These are phyloP conservation scores for Lavandula angustifolia DNA, from an alignment of 257 asterid genomes.

Conservation along the genomic window DNA sequence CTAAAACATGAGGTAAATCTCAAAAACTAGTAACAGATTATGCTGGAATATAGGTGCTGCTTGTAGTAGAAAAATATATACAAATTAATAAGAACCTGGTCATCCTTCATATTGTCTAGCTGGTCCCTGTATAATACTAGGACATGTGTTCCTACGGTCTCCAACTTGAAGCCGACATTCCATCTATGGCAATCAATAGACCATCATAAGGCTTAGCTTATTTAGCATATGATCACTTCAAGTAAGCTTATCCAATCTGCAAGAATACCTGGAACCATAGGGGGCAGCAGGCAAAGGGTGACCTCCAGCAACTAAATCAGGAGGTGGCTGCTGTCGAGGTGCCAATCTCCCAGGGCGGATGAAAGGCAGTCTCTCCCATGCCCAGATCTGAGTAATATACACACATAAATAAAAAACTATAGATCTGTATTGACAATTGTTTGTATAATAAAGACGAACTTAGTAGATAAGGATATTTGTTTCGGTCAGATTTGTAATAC, in stretches of 20 bases:
- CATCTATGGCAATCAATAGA: slow-evolving; percentile 46
- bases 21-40: slow-evolving; percentile 24
- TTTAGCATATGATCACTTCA: slow-evolving; percentile 1
- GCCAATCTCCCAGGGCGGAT: slow-evolving; percentile 76
- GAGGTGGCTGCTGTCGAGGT: slow-evolving; percentile 60
- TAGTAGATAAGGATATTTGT: slow-evolving; percentile 1
- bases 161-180: slow-evolving; percentile 87
- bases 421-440: slow-evolving; percentile 12
- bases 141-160: slow-evolving; percentile 67
- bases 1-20: slow-evolving; percentile 39
- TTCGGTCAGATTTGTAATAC: slow-evolving; percentile 36
- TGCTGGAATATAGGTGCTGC: neutral
- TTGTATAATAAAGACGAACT: slow-evolving; percentile 26
- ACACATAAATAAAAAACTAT: slow-evolving; percentile 26
- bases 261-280: slow-evolving; percentile 69
- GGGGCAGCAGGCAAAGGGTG: slow-evolving; percentile 63
- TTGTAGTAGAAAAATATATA: neutral
- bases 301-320: slow-evolving; percentile 47
- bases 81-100: slow-evolving; percentile 45
- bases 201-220: slow-evolving; percentile 4
- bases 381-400: slow-evolving; percentile 60
- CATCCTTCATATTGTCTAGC: slow-evolving; percentile 65
- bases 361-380: slow-evolving; percentile 83
- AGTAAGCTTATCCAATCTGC: slow-evolving; percentile 17
- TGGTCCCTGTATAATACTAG: slow-evolving; percentile 54